A percentile compares a stretch with the other conserved stretches of the same genome.
phyloP scores from a whole-genome alignment of 2,329 filamentous ascomycete genomes.

The Trichoderma koningii region DNA sequence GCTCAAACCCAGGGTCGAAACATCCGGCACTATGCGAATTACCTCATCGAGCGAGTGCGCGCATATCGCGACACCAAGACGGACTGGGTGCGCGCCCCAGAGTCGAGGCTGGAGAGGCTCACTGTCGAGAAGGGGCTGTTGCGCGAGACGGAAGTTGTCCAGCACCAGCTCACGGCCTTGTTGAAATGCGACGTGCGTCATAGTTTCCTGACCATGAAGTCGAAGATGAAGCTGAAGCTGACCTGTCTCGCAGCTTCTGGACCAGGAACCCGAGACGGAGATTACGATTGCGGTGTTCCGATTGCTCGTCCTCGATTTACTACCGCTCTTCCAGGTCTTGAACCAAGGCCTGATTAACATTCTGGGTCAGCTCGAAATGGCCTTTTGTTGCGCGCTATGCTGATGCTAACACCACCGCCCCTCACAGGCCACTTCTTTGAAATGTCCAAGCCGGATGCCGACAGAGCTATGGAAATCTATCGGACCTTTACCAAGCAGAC shows the following conservation, averaged over 20 bases:
- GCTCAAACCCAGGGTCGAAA: conserved; percentile 94
- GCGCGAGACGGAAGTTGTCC: conserved; percentile 87
- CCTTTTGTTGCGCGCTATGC: not conserved
- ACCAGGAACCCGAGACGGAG: conserved; percentile 89
- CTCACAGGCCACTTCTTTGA: conserved; percentile 89
- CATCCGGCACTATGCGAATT: conserved; percentile 87
- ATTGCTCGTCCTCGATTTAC: conserved; percentile 82
- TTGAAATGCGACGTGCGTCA: conserved; percentile 82
- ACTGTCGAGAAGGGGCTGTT: conserved; percentile 89
- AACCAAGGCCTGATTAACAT: conserved; percentile 98
- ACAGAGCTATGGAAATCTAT: conserved; percentile 89
- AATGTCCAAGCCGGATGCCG: conserved; percentile 92
- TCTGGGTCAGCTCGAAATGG: conserved; percentile 62
- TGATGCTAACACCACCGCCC: not conserved
- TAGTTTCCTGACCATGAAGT: not conserved
- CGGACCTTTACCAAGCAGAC: conserved; percentile 90
- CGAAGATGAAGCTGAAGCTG: not conserved
- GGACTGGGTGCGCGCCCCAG: conserved; percentile 85
- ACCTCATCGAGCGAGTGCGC: conserved; percentile 78
- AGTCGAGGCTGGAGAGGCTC: conserved; percentile 80
- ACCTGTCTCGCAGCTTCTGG: conserved; percentile 64
- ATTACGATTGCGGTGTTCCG: conserved; percentile 94
- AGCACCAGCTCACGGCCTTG: conserved; percentile 81
- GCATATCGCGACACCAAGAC: conserved; percentile 82
- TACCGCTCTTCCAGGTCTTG: conserved; percentile 89